Percentiles rank a stretch among this genome's conserved stretches.
These are phyloP conservation scores for Phoma sp. DNA, from an alignment of 2,329 filamentous ascomycete genomes.

Conservation along the genomic window DNA sequence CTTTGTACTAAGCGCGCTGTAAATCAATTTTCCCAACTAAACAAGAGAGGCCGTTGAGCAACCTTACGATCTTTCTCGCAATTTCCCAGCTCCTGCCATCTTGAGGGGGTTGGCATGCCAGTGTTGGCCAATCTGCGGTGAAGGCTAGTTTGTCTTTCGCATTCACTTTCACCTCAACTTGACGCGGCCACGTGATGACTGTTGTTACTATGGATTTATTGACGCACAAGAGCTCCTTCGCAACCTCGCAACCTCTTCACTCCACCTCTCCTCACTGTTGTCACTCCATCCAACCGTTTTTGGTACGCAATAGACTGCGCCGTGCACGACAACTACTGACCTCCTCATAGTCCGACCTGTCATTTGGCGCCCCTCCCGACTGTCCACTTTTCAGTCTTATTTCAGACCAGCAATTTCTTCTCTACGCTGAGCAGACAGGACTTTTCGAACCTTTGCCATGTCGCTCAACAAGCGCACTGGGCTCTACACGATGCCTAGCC, in stretches of 20 bases:
- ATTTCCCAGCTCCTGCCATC: neutral
- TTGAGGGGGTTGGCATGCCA: neutral
- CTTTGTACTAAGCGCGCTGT: constrained; percentile 6
- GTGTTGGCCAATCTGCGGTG: neutral
- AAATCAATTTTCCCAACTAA: neutral
- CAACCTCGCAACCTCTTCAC: neutral
- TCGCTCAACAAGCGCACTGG: constrained; percentile 19
- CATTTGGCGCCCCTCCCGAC: neutral
- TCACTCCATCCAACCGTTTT: neutral
- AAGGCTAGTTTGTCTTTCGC: neutral
- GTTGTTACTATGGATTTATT: neutral
- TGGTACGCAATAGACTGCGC: neutral
- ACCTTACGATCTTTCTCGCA: neutral
- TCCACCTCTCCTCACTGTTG: neutral
- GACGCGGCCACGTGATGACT: neutral
- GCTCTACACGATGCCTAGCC: constrained; percentile 32
- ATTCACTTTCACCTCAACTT: constrained; percentile 13
- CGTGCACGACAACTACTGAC: neutral
- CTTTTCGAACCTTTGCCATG: neutral
- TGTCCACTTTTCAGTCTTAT: neutral
- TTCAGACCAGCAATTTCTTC: too few species aligned
- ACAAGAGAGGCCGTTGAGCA: neutral
- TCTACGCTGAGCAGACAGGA: neutral
- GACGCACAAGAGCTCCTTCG: neutral
- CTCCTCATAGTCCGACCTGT: neutral